Evolutionary conservation across 352 stramenopile species (phyloP).

Genomic region (Thraustochytrium sp.): DNA sequence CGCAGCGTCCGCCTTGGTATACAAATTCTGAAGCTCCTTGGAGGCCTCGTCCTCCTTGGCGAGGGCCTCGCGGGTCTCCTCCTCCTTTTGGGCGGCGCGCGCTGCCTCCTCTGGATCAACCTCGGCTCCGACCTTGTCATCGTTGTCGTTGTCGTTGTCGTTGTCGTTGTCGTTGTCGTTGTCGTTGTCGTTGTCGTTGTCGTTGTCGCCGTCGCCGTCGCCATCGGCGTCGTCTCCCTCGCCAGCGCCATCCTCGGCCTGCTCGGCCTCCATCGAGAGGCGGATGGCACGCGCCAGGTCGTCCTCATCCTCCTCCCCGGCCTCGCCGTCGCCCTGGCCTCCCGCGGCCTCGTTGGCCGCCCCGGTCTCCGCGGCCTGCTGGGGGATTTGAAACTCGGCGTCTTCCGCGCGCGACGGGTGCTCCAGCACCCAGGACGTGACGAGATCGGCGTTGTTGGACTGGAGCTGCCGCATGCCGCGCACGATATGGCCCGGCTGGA

Average conservation of each 20-base stretch:
- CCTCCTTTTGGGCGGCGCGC: background rate
- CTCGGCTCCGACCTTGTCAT: background rate
- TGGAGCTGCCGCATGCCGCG: slow-evolving; percentile 26
- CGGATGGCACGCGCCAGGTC: slow-evolving; percentile 28
- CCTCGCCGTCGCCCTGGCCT: background rate
- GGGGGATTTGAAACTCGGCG: slow-evolving; percentile 5
- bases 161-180: background rate
- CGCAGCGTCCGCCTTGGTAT: background rate
- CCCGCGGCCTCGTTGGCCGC: background rate
- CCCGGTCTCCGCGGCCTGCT: too few relatives aligned
- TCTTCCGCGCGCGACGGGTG: background rate
- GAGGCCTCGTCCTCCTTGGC: background rate
- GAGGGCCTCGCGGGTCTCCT: background rate
- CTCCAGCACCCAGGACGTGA: slow-evolving; percentile 14
- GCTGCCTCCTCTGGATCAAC: background rate
- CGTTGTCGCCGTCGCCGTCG: background rate
- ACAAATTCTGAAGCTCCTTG: background rate
- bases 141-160: background rate
- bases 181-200: background rate
- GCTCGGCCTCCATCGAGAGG: slow-evolving; percentile 24
- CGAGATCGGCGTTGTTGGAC: background rate
- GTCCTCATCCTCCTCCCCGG: slow-evolving; percentile 17
- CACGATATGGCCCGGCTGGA: slow-evolving; percentile 5
- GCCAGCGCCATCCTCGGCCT: background rate
- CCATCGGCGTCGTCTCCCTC: background rate